A percentile compares a stretch with the other conserved stretches of the same genome.
phyloP scores from a whole-genome alignment of 192 early-diverging fungal genomes.

The Radiomyces spectabilis region DNA sequence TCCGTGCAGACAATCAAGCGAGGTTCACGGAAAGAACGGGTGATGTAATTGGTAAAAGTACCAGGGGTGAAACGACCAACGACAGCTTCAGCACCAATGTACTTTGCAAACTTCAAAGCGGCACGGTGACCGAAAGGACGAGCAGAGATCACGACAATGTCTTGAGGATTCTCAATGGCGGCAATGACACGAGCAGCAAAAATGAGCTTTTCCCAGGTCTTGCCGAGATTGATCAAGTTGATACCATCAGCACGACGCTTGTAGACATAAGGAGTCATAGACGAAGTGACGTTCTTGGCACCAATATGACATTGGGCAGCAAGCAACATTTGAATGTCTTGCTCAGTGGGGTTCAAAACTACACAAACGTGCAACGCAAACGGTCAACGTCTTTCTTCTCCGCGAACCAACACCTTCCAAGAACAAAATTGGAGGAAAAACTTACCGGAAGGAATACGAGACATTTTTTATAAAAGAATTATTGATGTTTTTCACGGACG shows the following conservation, averaged over 20 bases:
- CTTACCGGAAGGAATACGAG: slow-evolving; percentile 22
- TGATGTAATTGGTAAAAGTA: slow-evolving; percentile 99
- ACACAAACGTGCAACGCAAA: no score
- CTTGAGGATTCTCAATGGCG: slow-evolving; percentile 97
- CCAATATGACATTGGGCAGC: slow-evolving; percentile 97
- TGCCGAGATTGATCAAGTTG: slow-evolving; percentile 98
- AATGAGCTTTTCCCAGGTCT: slow-evolving; percentile 99
- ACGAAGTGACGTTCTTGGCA: slow-evolving; percentile 92
- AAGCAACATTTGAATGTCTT: slow-evolving; percentile 92
- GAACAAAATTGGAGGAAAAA: background rate
- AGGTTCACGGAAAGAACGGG: slow-evolving; percentile 98
- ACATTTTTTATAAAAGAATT: no score
- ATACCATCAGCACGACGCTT: slow-evolving; percentile 98
- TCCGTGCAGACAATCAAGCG: slow-evolving; percentile 96
- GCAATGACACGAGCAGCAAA: slow-evolving; percentile 98
- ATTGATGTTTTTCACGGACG: no score
- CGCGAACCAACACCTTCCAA: background rate
- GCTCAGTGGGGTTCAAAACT: slow-evolving; percentile 75
- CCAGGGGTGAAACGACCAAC: slow-evolving; percentile 99
- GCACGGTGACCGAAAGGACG: slow-evolving; percentile 98
- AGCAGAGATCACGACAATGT: slow-evolving; percentile 96
- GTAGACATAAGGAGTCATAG: slow-evolving; percentile 94
- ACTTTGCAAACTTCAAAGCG: slow-evolving; percentile 95
- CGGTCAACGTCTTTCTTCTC: no score
- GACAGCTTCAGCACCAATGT: slow-evolving; percentile 98